Evolutionary conservation across 441 rosid species (phyloP).

Genomic region (Rhodomyrtus psidioides): DNA sequence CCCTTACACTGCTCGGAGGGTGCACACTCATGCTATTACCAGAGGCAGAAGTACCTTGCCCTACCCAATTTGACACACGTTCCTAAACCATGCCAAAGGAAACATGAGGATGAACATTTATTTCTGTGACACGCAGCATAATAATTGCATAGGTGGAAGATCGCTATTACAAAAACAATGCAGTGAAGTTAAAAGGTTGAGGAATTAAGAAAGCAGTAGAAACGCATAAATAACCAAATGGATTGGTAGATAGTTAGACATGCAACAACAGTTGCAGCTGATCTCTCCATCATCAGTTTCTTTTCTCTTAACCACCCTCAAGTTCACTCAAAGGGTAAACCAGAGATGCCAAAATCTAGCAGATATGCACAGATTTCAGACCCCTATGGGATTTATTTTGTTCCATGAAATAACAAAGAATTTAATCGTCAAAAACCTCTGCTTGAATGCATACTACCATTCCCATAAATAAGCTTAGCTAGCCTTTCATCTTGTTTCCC

Average conservation of each 20-base stretch:
- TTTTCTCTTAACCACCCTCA: not conserved
- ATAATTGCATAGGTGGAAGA: not conserved
- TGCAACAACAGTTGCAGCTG: not conserved
- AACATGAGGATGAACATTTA: not conserved
- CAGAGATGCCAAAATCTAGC: not conserved
- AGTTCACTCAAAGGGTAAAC: not conserved
- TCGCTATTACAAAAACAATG: not conserved
- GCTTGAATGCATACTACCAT: not conserved
- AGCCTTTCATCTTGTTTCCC: not conserved
- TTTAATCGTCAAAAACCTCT: not conserved
- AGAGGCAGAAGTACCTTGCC: conserved; percentile 25
- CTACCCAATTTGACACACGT: conserved; percentile 27
- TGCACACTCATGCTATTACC: conserved; percentile 26
- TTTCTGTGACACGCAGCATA: not conserved
- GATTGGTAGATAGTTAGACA: not conserved
- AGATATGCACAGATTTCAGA: not conserved
- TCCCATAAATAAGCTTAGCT: not conserved
- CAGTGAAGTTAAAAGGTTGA: not conserved
- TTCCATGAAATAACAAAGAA: not conserved
- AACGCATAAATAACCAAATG: not conserved
- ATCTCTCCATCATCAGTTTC: not conserved
- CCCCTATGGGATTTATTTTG: not conserved
- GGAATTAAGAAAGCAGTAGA: not conserved
- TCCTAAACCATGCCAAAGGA: conserved; percentile 32
- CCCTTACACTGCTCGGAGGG: conserved; percentile 21